phyloP scores from a whole-genome alignment of 2,329 filamentous ascomycete species.

The Dactylella cylindrospora region DNA sequence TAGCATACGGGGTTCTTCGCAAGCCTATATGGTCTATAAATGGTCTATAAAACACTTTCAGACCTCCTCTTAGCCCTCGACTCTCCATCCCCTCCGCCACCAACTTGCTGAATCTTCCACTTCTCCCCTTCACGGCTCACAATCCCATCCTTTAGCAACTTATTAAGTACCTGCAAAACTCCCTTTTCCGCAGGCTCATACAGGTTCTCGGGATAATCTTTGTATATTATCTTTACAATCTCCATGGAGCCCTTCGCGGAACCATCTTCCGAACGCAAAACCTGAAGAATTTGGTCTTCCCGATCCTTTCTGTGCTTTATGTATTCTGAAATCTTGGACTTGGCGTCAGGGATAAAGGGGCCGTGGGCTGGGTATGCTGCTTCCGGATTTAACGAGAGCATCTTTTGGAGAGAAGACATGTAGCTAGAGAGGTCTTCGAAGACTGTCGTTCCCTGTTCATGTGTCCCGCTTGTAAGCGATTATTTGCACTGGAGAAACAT shows the following conservation, averaged over 20 bases:
- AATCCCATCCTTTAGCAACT: slow-evolving; percentile 73
- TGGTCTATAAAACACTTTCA: slow-evolving; percentile 41
- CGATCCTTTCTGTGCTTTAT: slow-evolving; percentile 76
- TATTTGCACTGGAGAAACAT: background rate
- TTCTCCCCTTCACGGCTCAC: slow-evolving; percentile 52
- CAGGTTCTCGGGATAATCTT: slow-evolving; percentile 72
- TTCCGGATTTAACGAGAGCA: slow-evolving; percentile 62
- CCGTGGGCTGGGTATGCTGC: slow-evolving; percentile 86
- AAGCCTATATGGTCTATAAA: no score
- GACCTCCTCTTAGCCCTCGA: slow-evolving; percentile 41
- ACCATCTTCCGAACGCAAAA: slow-evolving; percentile 55
- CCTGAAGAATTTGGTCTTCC: slow-evolving; percentile 73
- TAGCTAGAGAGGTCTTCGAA: slow-evolving; percentile 76
- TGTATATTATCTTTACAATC: slow-evolving; percentile 85
- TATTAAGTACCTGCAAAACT: slow-evolving; percentile 74
- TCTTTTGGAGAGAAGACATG: slow-evolving; percentile 67
- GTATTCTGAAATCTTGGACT: slow-evolving; percentile 74
- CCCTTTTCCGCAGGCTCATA: slow-evolving; percentile 75
- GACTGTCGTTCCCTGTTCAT: slow-evolving; percentile 71
- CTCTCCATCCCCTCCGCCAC: slow-evolving; percentile 44
- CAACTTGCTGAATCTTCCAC: slow-evolving; percentile 46
- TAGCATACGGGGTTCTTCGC: no score
- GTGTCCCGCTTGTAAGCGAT: background rate
- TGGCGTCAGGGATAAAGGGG: slow-evolving; percentile 71
- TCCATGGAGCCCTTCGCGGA: slow-evolving; percentile 65